phyloP scores from a whole-genome alignment of 768 basidiomycete species.

The Kwoniella mangroviensis region DNA sequence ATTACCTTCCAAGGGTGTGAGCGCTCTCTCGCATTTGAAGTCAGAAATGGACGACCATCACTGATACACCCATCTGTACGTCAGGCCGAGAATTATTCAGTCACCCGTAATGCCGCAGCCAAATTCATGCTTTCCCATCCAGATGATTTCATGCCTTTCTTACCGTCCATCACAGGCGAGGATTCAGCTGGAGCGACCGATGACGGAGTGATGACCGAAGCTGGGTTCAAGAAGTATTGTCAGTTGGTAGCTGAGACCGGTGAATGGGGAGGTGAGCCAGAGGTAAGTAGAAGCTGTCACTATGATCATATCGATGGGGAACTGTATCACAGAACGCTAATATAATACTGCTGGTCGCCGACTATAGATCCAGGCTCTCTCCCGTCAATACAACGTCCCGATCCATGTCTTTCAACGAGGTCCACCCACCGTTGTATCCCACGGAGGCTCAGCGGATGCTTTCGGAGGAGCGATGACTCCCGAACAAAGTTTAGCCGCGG shows the following conservation, averaged over 20 bases:
- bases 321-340: not conserved
- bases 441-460: conserved; percentile 64
- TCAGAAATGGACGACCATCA: no score
- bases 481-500: conserved; percentile 54
- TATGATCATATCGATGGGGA: not conserved
- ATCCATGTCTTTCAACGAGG: conserved; percentile 90
- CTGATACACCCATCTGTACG: no score
- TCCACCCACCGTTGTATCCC: conserved; percentile 79
- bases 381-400: conserved; percentile 76
- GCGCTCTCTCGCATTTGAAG: not conserved
- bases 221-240: conserved; percentile 73
- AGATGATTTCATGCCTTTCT: conserved; percentile 90
- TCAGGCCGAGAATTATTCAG: not conserved
- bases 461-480: conserved; percentile 53
- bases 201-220: conserved; percentile 71
- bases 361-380: conserved; percentile 75
- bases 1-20: conserved; percentile 61
- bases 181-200: conserved; percentile 69
- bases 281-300: conserved; percentile 58
- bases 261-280: conserved; percentile 98
- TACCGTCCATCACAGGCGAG: conserved; percentile 72
- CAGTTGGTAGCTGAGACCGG: conserved; percentile 75
- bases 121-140: conserved; percentile 79
- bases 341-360: not conserved
- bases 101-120: conserved; percentile 64